Evolutionary conservation across 495 filamentous ascomycete genomes (phyloP), one percentile per base, ranked within the genome.

Genomic region (Aspergillus funiculosus): DNA sequence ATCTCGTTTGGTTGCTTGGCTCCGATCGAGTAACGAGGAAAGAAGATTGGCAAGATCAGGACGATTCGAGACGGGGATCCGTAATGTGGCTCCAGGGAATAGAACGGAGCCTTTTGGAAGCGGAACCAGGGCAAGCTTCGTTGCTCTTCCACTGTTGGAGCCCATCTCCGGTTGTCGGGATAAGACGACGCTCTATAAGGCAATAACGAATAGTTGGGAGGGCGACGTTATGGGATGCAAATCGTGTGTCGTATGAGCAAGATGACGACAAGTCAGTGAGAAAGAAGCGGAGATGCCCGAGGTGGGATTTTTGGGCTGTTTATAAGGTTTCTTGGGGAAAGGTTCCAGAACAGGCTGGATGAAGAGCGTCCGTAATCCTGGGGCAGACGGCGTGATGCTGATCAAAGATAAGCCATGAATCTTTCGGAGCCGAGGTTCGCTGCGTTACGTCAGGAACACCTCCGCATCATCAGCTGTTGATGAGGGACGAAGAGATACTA

Each of bases 1-100:
- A 52, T 83, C 82, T 6, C 79, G 76, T 26, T 76, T 80, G 42
- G 77, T 77, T 24, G 77, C 75, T 15, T 79, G 74, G 14, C 80
- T 76, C 34, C 77, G 78, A 40, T 80, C 80, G 57, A 88, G 85
- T 34, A 92, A 72, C 28, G 82, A 78, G 5, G 86, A 82, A 11
- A 95, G 79, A 25, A 96, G 71, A 42, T 88, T 84, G 31, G 84
- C 80, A 45, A 95, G 80, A 60, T 96, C 90, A 22, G 86, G 77
- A 10, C 89, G 84, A 60, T 83, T 84, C 19, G 79, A 69, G 17
- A 94, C 79, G 14, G 85, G 78, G 38, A 95, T 81, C 47, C 87
- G 79, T 21, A 89, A 68, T 28, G 86, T 82, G 13, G 84, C 79
- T 38, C 89, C 87, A 15, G 89, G 90, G 0, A 95, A 76, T 19